Evolutionary conservation across 1,284 basidiomycete species (phyloP), one percentile per base, ranked within the genome.

Genomic region (Naganishia albida): DNA sequence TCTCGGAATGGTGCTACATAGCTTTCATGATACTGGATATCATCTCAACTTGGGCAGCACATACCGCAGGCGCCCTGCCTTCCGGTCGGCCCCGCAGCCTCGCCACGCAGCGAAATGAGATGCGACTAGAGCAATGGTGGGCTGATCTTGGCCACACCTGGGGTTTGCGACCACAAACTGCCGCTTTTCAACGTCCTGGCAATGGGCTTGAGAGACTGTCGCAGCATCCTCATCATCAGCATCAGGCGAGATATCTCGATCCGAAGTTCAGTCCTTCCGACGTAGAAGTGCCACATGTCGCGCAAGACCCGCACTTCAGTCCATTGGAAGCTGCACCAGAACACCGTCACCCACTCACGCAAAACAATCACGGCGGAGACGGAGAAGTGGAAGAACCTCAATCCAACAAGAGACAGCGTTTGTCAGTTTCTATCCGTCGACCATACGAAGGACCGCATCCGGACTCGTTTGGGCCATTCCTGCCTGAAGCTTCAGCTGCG

Each of bases 51-150:
- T 67, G 67, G 67, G 46, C 59, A 10, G 54, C 63, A 3, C 55
- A 67, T 23, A 63, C 67, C 38, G 46, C 57, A 3, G 46, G 42
- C 0, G 46, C 64, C 1, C 48, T 65, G 2, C 56, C 64, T n/a
- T 51, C 56, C 10, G 64, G 64, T 25, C 23, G 44, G 54, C 51
- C 42, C 23, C 64, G 56, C 20, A 60, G 56, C 18, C 43, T 54
- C 3, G 57, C 52, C 4, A 54, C 49, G 2, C 50, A 55, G 30
- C 54, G 51, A 8, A 65, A 51, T n/a, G 66, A 67, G 26, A 55
- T 44, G 42, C 57, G 52, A 25, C 63, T 67, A 12, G 51, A 62
- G 12, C 63, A 64, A 28, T 67, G 67, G 67, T 67, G 63, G 57
- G n/a, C 48, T 2, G 67, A 67, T 38, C 40, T 67, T 13, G 26